Percentiles rank a stretch among this genome's conserved stretches.
phyloP scores from a whole-genome alignment of 2,329 filamentous ascomycete species.

The Alternaria viburni region DNA sequence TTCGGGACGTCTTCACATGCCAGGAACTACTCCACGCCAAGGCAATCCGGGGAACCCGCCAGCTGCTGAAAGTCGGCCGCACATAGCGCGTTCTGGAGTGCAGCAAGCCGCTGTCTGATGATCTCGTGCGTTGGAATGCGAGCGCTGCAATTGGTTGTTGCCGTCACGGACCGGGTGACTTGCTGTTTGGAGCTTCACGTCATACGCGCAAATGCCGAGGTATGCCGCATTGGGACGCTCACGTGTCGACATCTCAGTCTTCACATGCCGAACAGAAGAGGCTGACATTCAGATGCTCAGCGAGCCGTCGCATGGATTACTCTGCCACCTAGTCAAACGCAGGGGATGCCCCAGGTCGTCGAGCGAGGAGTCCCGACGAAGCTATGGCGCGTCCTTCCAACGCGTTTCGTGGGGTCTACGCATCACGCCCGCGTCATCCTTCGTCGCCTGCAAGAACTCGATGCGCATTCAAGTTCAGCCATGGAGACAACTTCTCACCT shows the following conservation, averaged over 20 bases:
- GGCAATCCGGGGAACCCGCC: constrained; percentile 27
- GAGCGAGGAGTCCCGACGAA: not conserved
- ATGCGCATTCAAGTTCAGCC: not conserved
- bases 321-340: not conserved
- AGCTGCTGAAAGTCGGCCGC: constrained; percentile 33
- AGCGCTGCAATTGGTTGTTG: constrained; percentile 34
- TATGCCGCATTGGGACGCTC: constrained; percentile 14
- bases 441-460: not conserved
- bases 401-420: constrained; percentile 10
- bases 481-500: not conserved
- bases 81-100: constrained; percentile 29
- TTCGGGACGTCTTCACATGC: constrained; percentile 47
- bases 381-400: not conserved
- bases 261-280: constrained; percentile 20
- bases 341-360: not conserved
- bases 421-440: constrained; percentile 7
- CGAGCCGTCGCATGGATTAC: not conserved
- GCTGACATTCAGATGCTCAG: constrained; percentile 18
- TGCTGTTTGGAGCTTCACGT: constrained; percentile 40
- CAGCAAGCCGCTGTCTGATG: constrained; percentile 25
- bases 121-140: constrained; percentile 39
- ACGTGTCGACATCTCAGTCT: constrained; percentile 14
- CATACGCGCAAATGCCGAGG: constrained; percentile 39
- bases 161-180: constrained; percentile 21
- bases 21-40: constrained; percentile 33